Base-by-base conservation (phyloP, 1,139 yeast genomes). In the Casaregolazyma suthepensis region DNA sequence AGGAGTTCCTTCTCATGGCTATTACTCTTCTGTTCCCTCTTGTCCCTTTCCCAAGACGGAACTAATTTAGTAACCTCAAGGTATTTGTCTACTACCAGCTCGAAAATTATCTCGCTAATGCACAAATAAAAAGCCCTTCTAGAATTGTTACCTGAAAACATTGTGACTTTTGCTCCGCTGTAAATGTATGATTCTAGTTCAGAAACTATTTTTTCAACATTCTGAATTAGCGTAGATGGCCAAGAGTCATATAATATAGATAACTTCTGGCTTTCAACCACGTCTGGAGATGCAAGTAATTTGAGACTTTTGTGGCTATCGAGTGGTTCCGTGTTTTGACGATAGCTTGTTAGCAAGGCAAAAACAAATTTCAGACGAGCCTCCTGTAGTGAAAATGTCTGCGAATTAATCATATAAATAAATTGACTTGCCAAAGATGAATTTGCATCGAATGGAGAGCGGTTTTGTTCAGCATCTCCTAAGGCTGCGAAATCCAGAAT, bases 31-130 rank as follows among this genome's bases (percentile, higher is more conserved):
- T 22, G 51, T 26, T 15, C 47, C 38, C 23, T 48, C 53, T 43
- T 56, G 52, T 13, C 56, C 29, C 22, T 52, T 31, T 58, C 57
- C 31, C 59, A 50, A n/a, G 56, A 42, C n/a, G 59, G 55, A 10
- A 56, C 43, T 12, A 42, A 48, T 52, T 56, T 50, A 3, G 48
- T 54, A 1, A 56, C 52, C 7, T 53, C 45, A 12, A 65, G 42
- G 57, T 70, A 78, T 2, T 62, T 57, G 62, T 87, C 87, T 0
- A 82, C 75, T 29, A 85, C 65, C 0, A 84, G 60, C 61, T 87
- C 96, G 58, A 75, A 76, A 0, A 85, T 63, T 0, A 80, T 71
- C 18, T 71, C 61, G 15, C 69, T 59, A 4, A 67, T 52, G 9
- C 51, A 56, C 15, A 61, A 26, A 13, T 50, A 31, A 22, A 19